phyloP scores from a whole-genome alignment of 345 rosid genomes.

The Sisymbrium altissimum region DNA sequence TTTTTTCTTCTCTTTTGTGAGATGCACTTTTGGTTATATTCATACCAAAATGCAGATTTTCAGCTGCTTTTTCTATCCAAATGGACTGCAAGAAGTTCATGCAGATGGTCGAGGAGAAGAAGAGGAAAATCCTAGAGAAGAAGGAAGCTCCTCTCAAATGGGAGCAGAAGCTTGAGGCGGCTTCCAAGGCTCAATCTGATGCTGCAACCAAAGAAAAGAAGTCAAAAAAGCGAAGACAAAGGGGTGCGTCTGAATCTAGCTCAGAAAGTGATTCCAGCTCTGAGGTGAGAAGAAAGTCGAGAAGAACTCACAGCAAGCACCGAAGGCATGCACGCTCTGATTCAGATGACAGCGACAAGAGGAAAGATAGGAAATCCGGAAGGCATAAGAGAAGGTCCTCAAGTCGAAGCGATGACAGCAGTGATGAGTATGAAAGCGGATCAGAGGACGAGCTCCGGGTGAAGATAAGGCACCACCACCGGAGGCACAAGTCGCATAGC shows the following conservation, averaged over 20 bases:
- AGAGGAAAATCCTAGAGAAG: constrained; percentile 71
- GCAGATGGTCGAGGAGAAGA: constrained; percentile 94
- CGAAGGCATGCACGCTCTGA: constrained; percentile 46
- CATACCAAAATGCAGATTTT: constrained; percentile 89
- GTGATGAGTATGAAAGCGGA: constrained; percentile 41
- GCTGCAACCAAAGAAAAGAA: constrained; percentile 60
- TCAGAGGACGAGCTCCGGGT: constrained; percentile 50
- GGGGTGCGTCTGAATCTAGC: constrained; percentile 41
- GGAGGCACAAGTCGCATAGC: constrained; percentile 40
- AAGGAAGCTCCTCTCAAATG: constrained; percentile 87
- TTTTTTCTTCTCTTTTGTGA: constrained; percentile 92
- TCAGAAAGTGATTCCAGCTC: constrained; percentile 43
- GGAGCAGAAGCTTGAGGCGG: constrained; percentile 96
- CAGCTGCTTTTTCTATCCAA: constrained; percentile 49
- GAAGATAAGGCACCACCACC: constrained; percentile 44
- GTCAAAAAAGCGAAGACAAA: constrained; percentile 60
- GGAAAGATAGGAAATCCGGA: constrained; percentile 50
- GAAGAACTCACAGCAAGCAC: constrained; percentile 55
- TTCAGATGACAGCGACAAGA: constrained; percentile 51
- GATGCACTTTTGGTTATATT: constrained; percentile 78
- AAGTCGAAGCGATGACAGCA: constrained; percentile 37
- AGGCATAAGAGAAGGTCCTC: constrained; percentile 47
- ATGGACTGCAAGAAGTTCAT: constrained; percentile 98
- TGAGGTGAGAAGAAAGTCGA: constrained; percentile 48
- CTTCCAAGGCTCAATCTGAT: constrained; percentile 69